These are phyloP conservation scores for Calonectria fujianensis DNA, from an alignment of 2,329 filamentous ascomycete genomes.

Conservation along the genomic window DNA sequence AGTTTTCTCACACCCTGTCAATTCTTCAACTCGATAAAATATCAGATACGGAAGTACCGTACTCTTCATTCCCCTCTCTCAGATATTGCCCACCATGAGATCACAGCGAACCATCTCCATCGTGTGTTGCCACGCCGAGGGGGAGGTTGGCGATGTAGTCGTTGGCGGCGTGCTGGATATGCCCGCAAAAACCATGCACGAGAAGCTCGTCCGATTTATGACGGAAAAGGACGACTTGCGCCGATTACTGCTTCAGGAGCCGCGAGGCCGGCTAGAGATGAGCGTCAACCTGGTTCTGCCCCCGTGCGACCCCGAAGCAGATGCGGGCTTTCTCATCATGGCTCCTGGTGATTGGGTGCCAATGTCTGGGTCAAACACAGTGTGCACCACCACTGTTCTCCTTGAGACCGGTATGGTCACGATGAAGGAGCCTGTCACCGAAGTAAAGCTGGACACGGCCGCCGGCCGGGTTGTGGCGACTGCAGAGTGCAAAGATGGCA, in stretches of 20 bases:
- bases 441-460: slow-evolving; percentile 64
- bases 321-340: slow-evolving; percentile 68
- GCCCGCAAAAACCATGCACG: slow-evolving; percentile 66
- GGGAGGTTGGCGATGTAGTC: slow-evolving; percentile 69
- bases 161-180: slow-evolving; percentile 67
- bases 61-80: not conserved
- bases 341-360: slow-evolving; percentile 65
- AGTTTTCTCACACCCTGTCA: not conserved
- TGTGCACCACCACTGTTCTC: slow-evolving; percentile 65
- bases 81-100: slow-evolving; percentile 1
- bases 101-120: slow-evolving; percentile 49
- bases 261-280: slow-evolving; percentile 65
- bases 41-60: not conserved
- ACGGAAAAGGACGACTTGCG: slow-evolving; percentile 63
- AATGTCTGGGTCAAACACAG: slow-evolving; percentile 66
- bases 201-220: slow-evolving; percentile 66
- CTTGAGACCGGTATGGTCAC: slow-evolving; percentile 68
- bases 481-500: slow-evolving; percentile 64
- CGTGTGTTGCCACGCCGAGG: slow-evolving; percentile 63
- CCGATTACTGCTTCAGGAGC: slow-evolving; percentile 66
- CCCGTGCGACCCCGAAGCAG: slow-evolving; percentile 65
- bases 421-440: slow-evolving; percentile 66
- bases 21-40: not conserved
- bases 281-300: slow-evolving; percentile 64
- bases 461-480: slow-evolving; percentile 65